Evolutionary conservation across 306 rosid genomes (phyloP).

Genomic region (Cicer judaicum): DNA sequence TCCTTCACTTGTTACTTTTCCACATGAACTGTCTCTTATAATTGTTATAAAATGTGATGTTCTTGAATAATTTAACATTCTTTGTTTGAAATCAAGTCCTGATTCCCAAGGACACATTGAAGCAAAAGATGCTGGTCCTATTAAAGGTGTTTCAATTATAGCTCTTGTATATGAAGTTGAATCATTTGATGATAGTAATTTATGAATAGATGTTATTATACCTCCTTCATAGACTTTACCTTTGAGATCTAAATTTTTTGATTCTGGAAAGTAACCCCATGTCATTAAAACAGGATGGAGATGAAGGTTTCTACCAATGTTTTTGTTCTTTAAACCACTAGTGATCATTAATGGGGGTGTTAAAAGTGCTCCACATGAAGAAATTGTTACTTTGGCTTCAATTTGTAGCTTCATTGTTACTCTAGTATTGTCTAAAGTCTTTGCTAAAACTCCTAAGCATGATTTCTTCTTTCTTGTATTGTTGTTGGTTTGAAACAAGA

Average conservation of each 20-base stretch:
- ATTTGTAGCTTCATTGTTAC: conserved; percentile 60
- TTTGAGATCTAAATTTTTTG: conserved; percentile 50
- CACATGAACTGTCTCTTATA: conserved; percentile 63
- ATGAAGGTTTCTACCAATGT: conserved; percentile 83
- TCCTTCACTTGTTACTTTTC: conserved; percentile 64
- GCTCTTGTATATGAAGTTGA: conserved; percentile 47
- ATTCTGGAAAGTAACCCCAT: conserved; percentile 89
- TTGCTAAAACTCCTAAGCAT: conserved; percentile 71
- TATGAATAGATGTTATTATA: conserved; percentile 73
- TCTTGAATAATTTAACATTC: conserved; percentile 72
- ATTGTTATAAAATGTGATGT: conserved; percentile 70
- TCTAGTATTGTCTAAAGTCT: conserved; percentile 32
- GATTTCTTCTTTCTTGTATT: conserved; percentile 53
- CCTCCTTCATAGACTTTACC: conserved; percentile 82
- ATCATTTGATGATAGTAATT: conserved; percentile 51
- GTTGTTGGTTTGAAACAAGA: conserved; percentile 53
- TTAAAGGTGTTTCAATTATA: conserved; percentile 74
- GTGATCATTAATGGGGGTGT: conserved; percentile 82
- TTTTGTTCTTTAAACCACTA: conserved; percentile 69
- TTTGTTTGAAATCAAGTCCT: conserved; percentile 65
- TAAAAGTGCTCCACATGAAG: conserved; percentile 78
- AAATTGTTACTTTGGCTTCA: conserved; percentile 73
- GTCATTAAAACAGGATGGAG: conserved; percentile 85
- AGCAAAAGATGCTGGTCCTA: conserved; percentile 73
- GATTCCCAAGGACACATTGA: conserved; percentile 66